A percentile compares a stretch with the other conserved stretches of the same genome.
Evolutionary conservation across 805 yeast species (phyloP).

Genomic region (Scheffersomyces lignosus): DNA sequence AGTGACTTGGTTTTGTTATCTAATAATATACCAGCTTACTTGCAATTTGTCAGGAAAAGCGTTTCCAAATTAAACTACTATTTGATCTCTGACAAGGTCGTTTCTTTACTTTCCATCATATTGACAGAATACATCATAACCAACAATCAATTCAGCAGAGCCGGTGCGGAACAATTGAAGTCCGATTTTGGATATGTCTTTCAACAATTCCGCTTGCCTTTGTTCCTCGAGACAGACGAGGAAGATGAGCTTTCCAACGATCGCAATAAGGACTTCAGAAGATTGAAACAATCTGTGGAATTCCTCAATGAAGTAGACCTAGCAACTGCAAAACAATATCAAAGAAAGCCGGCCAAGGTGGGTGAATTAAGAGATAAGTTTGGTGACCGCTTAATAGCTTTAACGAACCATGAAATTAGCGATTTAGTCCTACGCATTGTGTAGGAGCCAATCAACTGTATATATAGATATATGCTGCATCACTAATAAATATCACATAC

Average conservation of each 20-base stretch:
- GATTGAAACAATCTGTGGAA: slow-evolving; percentile 29
- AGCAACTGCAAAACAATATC: slow-evolving; percentile 17
- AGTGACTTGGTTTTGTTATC: slow-evolving; percentile 23
- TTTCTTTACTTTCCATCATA: slow-evolving; percentile 25
- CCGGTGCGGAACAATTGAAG: slow-evolving; percentile 33
- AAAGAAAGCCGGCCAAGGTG: slow-evolving; percentile 11
- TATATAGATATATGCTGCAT: no score
- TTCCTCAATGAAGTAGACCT: slow-evolving; percentile 26
- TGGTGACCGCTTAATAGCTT: slow-evolving; percentile 14
- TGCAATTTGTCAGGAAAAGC: slow-evolving; percentile 20
- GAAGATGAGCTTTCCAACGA: slow-evolving; percentile 17
- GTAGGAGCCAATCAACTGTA: no score
- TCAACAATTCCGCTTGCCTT: slow-evolving; percentile 14
- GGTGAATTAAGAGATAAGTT: slow-evolving; percentile 20
- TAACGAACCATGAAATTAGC: slow-evolving; percentile 22
- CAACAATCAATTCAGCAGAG: slow-evolving; percentile 34
- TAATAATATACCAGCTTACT: slow-evolving; percentile 23
- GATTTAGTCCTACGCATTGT: slow-evolving; percentile 28
- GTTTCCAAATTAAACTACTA: slow-evolving; percentile 33
- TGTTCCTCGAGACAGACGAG: slow-evolving; percentile 15
- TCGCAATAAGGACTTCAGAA: slow-evolving; percentile 21
- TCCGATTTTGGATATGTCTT: slow-evolving; percentile 27
- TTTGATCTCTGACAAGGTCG: slow-evolving; percentile 25
- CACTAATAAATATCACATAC: no score
- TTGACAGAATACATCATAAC: slow-evolving; percentile 39